A percentile compares a stretch with the other conserved stretches of the same genome.
These are phyloP conservation scores for Trichomonascus vanleenenianus DNA, from an alignment of 805 yeast species.

Conservation along the genomic window DNA sequence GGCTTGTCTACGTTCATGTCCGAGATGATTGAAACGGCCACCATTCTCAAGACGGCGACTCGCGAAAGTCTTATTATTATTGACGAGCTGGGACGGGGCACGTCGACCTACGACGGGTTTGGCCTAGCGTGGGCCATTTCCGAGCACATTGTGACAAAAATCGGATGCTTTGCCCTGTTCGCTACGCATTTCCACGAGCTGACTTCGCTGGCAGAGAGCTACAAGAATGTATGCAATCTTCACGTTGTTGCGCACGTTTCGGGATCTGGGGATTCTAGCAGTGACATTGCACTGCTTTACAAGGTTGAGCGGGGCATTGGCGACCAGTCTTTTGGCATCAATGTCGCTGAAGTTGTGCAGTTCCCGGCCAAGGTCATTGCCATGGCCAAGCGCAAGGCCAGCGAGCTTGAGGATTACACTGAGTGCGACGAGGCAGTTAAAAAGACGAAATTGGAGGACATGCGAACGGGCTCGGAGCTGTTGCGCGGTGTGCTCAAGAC, in stretches of 20 bases:
- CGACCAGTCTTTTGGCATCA: slow-evolving; percentile 94
- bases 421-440: slow-evolving; percentile 30
- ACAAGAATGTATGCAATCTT: slow-evolving; percentile 59
- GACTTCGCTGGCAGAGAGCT: slow-evolving; percentile 63
- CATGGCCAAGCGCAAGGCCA: slow-evolving; percentile 94
- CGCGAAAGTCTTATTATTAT: slow-evolving; percentile 73
- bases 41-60: slow-evolving; percentile 75
- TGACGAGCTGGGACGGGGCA: slow-evolving; percentile 95
- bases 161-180: slow-evolving; percentile 75
- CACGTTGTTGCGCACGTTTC: slow-evolving; percentile 93
- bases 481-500: slow-evolving; percentile 36
- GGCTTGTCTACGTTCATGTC: slow-evolving; percentile 96
- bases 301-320: slow-evolving; percentile 95
- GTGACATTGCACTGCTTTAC: slow-evolving; percentile 80
- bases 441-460: slow-evolving; percentile 47
- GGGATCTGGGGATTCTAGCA: slow-evolving; percentile 32
- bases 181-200: slow-evolving; percentile 98
- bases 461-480: slow-evolving; percentile 44
- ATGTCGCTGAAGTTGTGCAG: slow-evolving; percentile 92
- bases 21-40: slow-evolving; percentile 91
- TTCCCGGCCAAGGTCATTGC: slow-evolving; percentile 83
- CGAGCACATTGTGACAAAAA: slow-evolving; percentile 65
- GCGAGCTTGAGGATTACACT: slow-evolving; percentile 65
- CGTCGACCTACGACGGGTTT: slow-evolving; percentile 92
- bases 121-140: slow-evolving; percentile 97